phyloP scores from a whole-genome alignment of 2,329 filamentous ascomycete genomes.

The Ophiostoma piceae region DNA sequence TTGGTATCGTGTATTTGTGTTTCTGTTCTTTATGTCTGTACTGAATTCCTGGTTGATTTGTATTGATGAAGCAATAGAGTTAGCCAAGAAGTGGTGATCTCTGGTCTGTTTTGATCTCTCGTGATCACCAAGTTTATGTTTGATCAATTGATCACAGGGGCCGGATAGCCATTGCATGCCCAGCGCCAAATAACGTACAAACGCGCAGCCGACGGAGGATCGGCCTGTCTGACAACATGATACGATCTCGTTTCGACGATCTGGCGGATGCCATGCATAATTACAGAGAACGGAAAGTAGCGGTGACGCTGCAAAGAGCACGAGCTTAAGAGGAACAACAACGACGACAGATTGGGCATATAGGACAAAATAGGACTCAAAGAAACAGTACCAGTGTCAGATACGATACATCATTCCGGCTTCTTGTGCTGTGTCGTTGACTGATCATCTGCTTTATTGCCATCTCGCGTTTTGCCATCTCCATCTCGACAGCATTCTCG shows the following conservation, averaged over 20 bases:
- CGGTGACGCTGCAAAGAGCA: neutral
- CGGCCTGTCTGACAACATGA: neutral
- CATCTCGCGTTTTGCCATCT: neutral
- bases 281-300: neutral
- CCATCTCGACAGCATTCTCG: neutral
- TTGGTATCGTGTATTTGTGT: neutral
- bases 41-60: neutral
- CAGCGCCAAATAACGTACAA: neutral
- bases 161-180: neutral
- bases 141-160: neutral
- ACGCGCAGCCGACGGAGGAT: neutral
- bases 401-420: neutral
- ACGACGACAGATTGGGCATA: too few species aligned
- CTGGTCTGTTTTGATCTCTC: constrained; percentile 3
- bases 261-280: neutral
- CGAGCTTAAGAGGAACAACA: neutral
- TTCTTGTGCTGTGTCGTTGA: too few species aligned
- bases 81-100: neutral
- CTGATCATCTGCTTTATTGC: neutral
- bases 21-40: neutral
- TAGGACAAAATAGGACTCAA: neutral
- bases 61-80: neutral
- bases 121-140: neutral
- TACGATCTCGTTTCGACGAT: constrained; percentile 9
- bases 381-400: neutral